A percentile compares a stretch with the other conserved stretches of the same genome.
Evolutionary conservation across 2,329 filamentous ascomycete species (phyloP).

Genomic region (Nigrospora sphaerica): DNA sequence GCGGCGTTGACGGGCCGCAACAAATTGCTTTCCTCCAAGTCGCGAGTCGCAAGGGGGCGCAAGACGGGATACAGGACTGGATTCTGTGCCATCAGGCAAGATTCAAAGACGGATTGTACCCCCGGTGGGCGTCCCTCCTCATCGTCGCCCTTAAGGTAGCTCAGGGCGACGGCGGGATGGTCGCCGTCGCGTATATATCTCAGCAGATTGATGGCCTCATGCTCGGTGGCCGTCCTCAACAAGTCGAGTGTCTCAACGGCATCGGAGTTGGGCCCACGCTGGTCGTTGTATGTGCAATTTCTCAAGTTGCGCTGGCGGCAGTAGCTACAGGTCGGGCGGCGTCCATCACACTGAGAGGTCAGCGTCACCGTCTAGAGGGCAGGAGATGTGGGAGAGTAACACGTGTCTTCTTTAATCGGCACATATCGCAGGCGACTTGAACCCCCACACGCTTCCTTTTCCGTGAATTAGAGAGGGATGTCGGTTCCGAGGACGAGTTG

Average conservation of each 20-base stretch:
- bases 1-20: too few species aligned
- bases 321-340: neutral
- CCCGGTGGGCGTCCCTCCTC: too few species aligned
- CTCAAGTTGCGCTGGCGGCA: neutral
- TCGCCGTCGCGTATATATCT: neutral
- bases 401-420: slow-evolving; percentile 1
- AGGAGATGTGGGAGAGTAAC: neutral
- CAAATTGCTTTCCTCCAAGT: too few species aligned
- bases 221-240: neutral
- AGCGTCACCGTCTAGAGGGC: neutral
- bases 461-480: neutral
- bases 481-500: too few species aligned
- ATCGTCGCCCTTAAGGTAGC: neutral
- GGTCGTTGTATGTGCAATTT: slow-evolving; percentile 1
- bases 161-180: neutral
- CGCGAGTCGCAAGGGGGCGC: too few species aligned
- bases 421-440: slow-evolving; percentile 1
- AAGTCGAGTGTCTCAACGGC: neutral
- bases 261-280: neutral
- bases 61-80: too few species aligned
- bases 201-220: neutral
- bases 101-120: too few species aligned
- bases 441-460: neutral
- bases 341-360: slow-evolving; percentile 1
- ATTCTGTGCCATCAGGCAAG: too few species aligned